Evolutionary conservation across 345 rosid species (phyloP), one percentile per base, ranked within the genome.

Genomic region (Eutrema japonicum): DNA sequence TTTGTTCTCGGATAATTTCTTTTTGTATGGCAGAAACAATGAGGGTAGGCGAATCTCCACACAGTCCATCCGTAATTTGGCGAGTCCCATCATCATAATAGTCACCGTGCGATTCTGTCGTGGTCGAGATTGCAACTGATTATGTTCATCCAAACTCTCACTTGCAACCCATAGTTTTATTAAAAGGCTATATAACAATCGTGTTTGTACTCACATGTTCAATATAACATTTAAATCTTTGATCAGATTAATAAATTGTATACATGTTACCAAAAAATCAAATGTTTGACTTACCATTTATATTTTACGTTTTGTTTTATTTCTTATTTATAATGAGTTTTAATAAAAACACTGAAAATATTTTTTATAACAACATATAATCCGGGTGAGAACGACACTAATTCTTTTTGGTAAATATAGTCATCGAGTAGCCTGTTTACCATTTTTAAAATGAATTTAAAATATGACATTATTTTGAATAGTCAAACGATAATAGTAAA

Each of bases 11-110:
- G 26, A 53, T 14, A 13, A 13, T 13, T 63, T 53, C 6, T n/a
- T 18, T 63, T 72, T 40, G 16, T 13, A 40, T 10, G 18, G 50
- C 22, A 27, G 32, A 56, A 29, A 12, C 11, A 38, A 29, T 41
- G 54, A 49, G 36, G 56, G 79, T 76, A 60, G 79, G 75, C 59
- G 57, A 62, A 69, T 53, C 30, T 53, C 74, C 79, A 76, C 74
- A 68, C 33, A 66, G 45, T 32, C 68, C 38, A 55, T 66, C 22
- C 38, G 8, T 57, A 32, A 18, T 18, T 41, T 56, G 32, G 45
- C 30, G 67, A 59, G 56, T 32, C 73, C 54, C 64, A 56, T 48
- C 59, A 56, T 48, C 52, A 3, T 16, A 36, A 18, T 56, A 55
- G 8, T 27, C 49, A 57, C 72, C 33, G 46, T 49, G 30, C 47